Evolutionary conservation across 495 filamentous ascomycete genomes (phyloP), one percentile per base, ranked within the genome.

Genomic region (Trypethelium eluteriae): DNA sequence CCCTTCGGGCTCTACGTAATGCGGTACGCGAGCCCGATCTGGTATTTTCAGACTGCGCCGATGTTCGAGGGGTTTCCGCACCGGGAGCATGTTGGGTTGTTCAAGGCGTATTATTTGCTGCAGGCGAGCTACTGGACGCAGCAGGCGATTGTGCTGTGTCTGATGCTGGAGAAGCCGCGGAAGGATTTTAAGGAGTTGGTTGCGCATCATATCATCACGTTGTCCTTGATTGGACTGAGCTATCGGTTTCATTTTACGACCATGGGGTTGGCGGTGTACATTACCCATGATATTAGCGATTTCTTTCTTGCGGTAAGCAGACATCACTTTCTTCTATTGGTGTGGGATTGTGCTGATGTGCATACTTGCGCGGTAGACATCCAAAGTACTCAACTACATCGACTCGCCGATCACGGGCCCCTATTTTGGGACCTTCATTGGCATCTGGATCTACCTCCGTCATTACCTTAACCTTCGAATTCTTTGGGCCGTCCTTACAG

Each of bases 221-320:
- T 98, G 65, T 81, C 88, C n/a, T 81, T 98, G 65, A 98, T 98
- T 68, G 86, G 79, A 39, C 76, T 92, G 74, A 95, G 90, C 80
- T 98, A 98, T 76, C 88, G 93, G 39, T 98, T 96, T 81, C 95
- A 98, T 77, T 98, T 98, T 77, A 94, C 94, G 9, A 93, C 95
- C 76, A 95, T 98, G 80, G 94, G 94, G n/a, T 74, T 98, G 47
- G 93, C 91, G 38, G 93, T 98, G 7, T 98, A 96, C 75, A 92
- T 97, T 68, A 98, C 94, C 32, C 92, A 96, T 73, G 94, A 98
- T 70, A 89, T 98, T 68, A 90, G 86, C 64, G 94, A 98, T 74
- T 96, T 98, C 77, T 98, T 98, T 85, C 82, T 98, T 16, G 95
- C 95, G 32, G 91, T 94, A 86, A 77, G 90, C 82, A 11, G 2